Evolutionary conservation across 2,329 filamentous ascomycete genomes (phyloP), one percentile per base, ranked within the genome.

Genomic region (Penicillium vulpinum): DNA sequence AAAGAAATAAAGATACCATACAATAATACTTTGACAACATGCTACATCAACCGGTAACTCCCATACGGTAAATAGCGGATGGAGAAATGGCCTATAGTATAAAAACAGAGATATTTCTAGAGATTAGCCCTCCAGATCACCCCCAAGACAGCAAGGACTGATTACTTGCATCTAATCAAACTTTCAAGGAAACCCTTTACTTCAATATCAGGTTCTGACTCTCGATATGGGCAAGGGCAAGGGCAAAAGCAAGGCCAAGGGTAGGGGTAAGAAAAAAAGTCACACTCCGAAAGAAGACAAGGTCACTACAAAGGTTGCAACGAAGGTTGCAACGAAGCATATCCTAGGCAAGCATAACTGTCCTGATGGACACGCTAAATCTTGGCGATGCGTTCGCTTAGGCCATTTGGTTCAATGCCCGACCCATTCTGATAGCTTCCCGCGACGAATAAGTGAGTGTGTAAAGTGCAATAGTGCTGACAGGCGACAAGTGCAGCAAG

Each of bases 141-240:
- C 18, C 16, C 10, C 13, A 21, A 8, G 7, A 0, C 15, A 24
- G 4, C 38, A 33, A 15, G 7, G 15, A 24, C 24, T 6, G 15
- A 6, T 11, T 26, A 26, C 5, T 22, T 35, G 4, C 7, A 22
- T 41, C 16, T 2, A 11, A 21, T 1, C 28, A 45, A n/a, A 8
- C 28, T 11, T 16, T 0, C 29, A 35, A 35, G 6, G 1, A 16
- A 44, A 1, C 10, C 10, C 0, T 11, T 18, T 8, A 35, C 28
- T 7, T 16, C 21, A 1, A 2, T 16, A 22, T 1, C n/a, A 35
- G n/a, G 1, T 18, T 5, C 7, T 5, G 0, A 16, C 11, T 15
- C 7, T 26, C 21, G 6, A 15, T 2, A 51, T 44, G 38, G 29
- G 18, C 13, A 51, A 51, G 2, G 4, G 21, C 26, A 43, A 7